Conservation (phyloP, 176 grass and related monocot genomes). For the Thinopyrum elongatum region DNA sequence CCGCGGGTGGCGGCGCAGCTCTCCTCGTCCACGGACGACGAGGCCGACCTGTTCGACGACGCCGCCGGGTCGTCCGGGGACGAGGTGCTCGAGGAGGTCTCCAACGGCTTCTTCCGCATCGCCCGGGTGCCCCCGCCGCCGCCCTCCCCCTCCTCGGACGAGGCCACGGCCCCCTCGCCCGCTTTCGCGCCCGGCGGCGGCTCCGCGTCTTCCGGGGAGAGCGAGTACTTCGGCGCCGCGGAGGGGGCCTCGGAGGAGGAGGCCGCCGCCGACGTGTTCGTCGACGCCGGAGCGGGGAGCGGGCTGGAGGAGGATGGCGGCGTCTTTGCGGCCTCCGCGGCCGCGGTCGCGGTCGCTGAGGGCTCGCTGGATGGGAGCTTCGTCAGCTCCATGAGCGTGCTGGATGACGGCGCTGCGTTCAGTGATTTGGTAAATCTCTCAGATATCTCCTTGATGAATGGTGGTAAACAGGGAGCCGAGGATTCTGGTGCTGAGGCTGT, state of each 20-base stretch:
- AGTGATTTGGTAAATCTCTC: not conserved
- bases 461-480: not conserved
- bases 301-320: not conserved
- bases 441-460: not conserved
- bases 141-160: not conserved
- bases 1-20: conserved; percentile 51
- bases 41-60: conserved; percentile 31
- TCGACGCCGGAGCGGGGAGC: not conserved
- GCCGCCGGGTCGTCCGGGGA: conserved; percentile 25
- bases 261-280: not conserved
- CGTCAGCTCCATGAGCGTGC: conserved; percentile 21
- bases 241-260: conserved; percentile 12
- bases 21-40: conserved; percentile 24
- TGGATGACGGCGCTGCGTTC: not conserved
- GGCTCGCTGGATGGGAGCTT: conserved; percentile 33
- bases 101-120: conserved; percentile 43
- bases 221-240: not conserved
- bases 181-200: not conserved
- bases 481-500: conserved; percentile 4
- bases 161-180: not conserved
- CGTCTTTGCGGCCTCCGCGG: not conserved
- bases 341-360: not conserved
- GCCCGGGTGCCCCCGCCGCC: conserved; percentile 38
- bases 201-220: not conserved
- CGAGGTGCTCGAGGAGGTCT: conserved; percentile 31